phyloP scores from a whole-genome alignment of 257 asterid species.

The Osmanthus fragrans region DNA sequence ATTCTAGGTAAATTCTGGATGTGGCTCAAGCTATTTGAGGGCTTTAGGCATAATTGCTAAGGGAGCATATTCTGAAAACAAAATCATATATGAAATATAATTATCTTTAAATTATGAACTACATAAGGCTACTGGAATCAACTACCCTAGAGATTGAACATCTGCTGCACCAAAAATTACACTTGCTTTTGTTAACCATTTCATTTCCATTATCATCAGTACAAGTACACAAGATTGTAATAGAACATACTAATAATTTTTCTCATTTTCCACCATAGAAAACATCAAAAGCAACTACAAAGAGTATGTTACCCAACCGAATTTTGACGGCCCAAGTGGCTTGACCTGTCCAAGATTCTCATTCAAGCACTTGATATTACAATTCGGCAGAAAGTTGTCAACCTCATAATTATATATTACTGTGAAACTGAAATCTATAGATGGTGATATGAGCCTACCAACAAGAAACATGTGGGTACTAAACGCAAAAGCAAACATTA shows the following conservation, averaged over 20 bases:
- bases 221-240: neutral
- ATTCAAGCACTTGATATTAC: neutral
- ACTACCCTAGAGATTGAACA: too few relatives aligned
- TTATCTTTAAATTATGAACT: too few relatives aligned
- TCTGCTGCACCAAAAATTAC: slow-evolving; percentile 39
- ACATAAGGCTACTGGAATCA: too few relatives aligned
- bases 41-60: too few relatives aligned
- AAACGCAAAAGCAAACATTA: slow-evolving; percentile 24
- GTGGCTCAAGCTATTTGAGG: too few relatives aligned
- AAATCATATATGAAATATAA: too few relatives aligned
- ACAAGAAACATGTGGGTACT: slow-evolving; percentile 1
- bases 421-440: neutral
- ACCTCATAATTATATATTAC: neutral
- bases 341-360: neutral
- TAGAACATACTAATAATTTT: too few relatives aligned
- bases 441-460: slow-evolving; percentile 5
- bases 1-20: too few relatives aligned
- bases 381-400: neutral
- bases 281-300: neutral
- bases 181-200: neutral
- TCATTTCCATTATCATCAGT: neutral
- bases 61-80: too few relatives aligned
- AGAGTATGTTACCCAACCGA: neutral
- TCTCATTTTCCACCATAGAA: neutral
- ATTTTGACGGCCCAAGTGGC: neutral